Evolutionary conservation across 2,329 filamentous ascomycete genomes (phyloP), one percentile per base, ranked within the genome.

Genomic region (Lachnellula occidentalis): DNA sequence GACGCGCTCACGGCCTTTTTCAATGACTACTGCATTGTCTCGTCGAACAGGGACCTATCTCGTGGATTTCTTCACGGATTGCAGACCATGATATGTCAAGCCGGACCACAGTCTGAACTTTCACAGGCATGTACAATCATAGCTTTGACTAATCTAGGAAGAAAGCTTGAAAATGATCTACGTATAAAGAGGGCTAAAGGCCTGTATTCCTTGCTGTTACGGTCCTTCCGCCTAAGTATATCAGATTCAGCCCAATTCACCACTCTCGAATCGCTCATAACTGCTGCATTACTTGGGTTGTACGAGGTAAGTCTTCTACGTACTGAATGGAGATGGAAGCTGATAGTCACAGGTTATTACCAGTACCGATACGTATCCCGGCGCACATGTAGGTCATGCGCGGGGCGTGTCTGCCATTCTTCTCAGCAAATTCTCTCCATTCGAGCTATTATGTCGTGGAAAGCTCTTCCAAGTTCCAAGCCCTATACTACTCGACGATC

Each of bases 401-500:
- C 45, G 24, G n/a, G 45, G 45, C 2, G 45, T 47, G n/a, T 47
- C 45, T 14, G 45, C 45, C 45, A 47, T 47, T 34, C 45, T 47
- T 14, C 15, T 34, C 9, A 47, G 24, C 45, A 47, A 47, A 47
- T 34, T 24, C 17, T 47, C 45, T 3, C 45, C 45, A 27, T 47
- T 31, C 24, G 45, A 47, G 14, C 27, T 47, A 5, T 19, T 34
- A 6, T 47, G 24, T 34, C 19, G 24, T 14, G 45, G 21, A 9
- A 21, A 47, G 27, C 21, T 47, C 24, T 47, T 47, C 27, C 45
- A 47, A 27, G 19, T 47, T 17, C 12, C 21, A 21, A 47, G 27
- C 11, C 45, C 45, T 5, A 39, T 17, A 39, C 24, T 34, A 12
- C 24, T 27, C 2, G n/a, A 47, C 14, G 45, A 47, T 12, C 24